A percentile compares a stretch with the other conserved stretches of the same genome.
Evolutionary conservation across 2,329 filamentous ascomycete genomes (phyloP).

Genomic region (Colletotrichum spinosum): DNA sequence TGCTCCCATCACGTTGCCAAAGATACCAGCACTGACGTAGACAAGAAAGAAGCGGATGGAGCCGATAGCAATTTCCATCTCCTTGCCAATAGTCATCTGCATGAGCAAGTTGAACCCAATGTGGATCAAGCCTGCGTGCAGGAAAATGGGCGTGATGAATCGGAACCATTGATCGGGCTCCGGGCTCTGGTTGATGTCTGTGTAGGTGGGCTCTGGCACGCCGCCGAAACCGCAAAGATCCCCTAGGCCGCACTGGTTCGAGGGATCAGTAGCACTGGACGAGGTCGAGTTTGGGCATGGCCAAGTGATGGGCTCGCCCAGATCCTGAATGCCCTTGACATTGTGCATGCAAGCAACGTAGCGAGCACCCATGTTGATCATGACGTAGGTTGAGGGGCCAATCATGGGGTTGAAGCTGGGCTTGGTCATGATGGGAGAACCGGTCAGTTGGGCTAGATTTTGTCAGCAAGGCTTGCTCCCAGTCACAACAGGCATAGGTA

Average conservation of each 20-base stretch:
- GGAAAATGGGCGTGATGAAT: slow-evolving; percentile 95
- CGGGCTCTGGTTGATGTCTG: slow-evolving; percentile 62
- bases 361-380: slow-evolving; percentile 97
- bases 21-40: slow-evolving; percentile 92
- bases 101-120: slow-evolving; percentile 96
- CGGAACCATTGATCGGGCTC: slow-evolving; percentile 95
- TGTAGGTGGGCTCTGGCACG: slow-evolving; percentile 75
- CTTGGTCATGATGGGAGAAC: slow-evolving; percentile 80
- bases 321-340: slow-evolving; percentile 71
- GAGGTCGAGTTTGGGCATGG: slow-evolving; percentile 86
- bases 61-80: slow-evolving; percentile 93
- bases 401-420: slow-evolving; percentile 98
- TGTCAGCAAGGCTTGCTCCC: slow-evolving; percentile 10
- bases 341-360: slow-evolving; percentile 97
- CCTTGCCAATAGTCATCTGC: slow-evolving; percentile 88
- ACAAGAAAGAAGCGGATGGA: slow-evolving; percentile 89
- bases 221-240: slow-evolving; percentile 87
- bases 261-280: slow-evolving; percentile 57
- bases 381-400: slow-evolving; percentile 87
- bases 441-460: slow-evolving; percentile 76
- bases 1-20: slow-evolving; percentile 93
- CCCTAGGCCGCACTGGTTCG: slow-evolving; percentile 77
- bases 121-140: slow-evolving; percentile 93
- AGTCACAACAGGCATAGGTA: no score
- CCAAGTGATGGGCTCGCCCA: slow-evolving; percentile 65